Base-by-base conservation (phyloP, 305 asterid species). In the Ilex paraguariensis region DNA sequence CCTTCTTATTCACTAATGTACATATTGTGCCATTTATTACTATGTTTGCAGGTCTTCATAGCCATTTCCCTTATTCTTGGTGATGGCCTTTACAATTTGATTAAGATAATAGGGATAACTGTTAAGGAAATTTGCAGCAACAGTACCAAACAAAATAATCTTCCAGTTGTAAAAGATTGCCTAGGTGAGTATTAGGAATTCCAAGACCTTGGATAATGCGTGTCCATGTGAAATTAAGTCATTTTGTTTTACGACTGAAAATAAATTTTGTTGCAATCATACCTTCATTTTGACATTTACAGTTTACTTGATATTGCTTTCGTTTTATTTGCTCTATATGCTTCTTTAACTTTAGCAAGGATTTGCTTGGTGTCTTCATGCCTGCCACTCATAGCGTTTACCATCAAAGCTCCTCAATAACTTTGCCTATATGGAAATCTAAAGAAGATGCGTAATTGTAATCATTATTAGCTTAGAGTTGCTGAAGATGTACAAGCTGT, bases 61-160 rank as follows among this genome's bases (percentile, higher is more conserved):
- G 95, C 97, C 59, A 90, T 85, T 73, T 72, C 95, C 60, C 88
- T 92, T 55, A 90, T 92, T 64, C 87, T 92, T 55, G 97, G 98
- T 13, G 98, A 92, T 75, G 97, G 98, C 42, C 81, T 92, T 69
- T 92, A 92, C 82, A 92, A 89, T 79, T 78, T 92, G 85, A 59
- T 87, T 54, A 92, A 92, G 83, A 87, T 87, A 64, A 75, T 92
- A 61, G 60, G 77, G 60, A 84, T 87, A 57, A 82, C 98, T 32
- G 15, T 82, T 31, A 81, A 67, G 77, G 95, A 84, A 79, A 76
- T 87, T 61, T 79, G 82, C 73, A 74, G 56, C 36, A 64, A 15
- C 36, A 69, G 74, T 69, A 65, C 63, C 80, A 74, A 63, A 14
- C 78, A 70, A 36, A 72, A 70, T 66, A 70, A 60, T 64, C 89